Base-by-base conservation (phyloP, 805 yeast genomes). In the Kuraishia piskuri region DNA sequence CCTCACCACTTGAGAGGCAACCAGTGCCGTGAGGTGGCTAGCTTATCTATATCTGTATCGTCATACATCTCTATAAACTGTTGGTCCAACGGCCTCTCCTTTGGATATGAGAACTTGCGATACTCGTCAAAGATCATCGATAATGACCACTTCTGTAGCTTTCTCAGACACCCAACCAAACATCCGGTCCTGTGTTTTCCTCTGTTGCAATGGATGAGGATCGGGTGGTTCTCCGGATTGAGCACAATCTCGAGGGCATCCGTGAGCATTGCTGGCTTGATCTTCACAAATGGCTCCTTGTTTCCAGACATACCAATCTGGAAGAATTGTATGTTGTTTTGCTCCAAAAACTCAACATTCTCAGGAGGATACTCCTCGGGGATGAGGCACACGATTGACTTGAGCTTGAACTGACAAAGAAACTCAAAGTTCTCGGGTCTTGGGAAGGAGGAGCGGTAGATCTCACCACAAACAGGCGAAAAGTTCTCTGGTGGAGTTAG, bases 141-240 rank as follows among this genome's bases (percentile, higher is more conserved):
- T 57, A 90, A 69, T 2, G 96, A 85, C 99, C 99, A 94, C 56
- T 84, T 83, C 64, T 92, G 98, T 52, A 91, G 70, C 61, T 94
- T 76, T 56, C 99, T 72, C 36, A 94, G 76, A 63, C 97, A 92
- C 2, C 99, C 99, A 26, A 94, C 91, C 17, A 94, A 74, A 67
- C 98, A 94, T 0, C 99, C 99, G 0, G 99, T 94, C 60, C 99
- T 77, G 67, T 94, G 99, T 67, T 92, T 94, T 10, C 99, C 99
- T 55, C 97, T 74, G 69, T 94, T 94, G 70, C 99, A 94, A 68
- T 94, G 99, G 48, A 94, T 88, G 57, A 94, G 72, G 12, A 94
- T 74, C 1, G 99, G 99, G 55, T 90, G 98, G 68, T 94, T 92
- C 22, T 66, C 83, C 0, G 97, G 97, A 62, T 94, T 77, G 17